Percentiles rank a stretch among this genome's conserved stretches.
Conservation (phyloP, 345 rosid species). For the Reutealis trisperma region DNA sequence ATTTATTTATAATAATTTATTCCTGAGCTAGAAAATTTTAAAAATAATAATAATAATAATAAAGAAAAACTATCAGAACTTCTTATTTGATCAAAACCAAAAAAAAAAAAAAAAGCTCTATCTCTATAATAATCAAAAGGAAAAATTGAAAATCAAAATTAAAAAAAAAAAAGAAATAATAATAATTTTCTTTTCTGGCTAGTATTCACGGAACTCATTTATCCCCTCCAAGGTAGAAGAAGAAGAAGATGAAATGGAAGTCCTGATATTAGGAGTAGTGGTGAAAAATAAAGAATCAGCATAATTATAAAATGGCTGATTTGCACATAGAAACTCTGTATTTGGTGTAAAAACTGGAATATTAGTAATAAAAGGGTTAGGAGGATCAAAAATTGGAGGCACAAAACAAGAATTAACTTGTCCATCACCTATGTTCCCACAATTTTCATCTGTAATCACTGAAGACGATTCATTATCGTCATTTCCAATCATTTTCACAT, state of each 20-base stretch:
- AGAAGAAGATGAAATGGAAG: conserved; percentile 39
- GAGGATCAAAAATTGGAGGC: conserved; percentile 41
- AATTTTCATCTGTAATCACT: conserved; percentile 68
- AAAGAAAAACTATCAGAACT: neutral
- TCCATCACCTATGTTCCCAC: conserved; percentile 39
- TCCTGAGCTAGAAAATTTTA: neutral
- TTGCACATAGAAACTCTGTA: conserved; percentile 44
- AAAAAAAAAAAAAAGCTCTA: neutral
- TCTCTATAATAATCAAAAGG: neutral
- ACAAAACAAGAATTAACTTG: conserved; percentile 56
- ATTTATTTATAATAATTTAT: neutral
- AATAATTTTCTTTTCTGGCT: neutral
- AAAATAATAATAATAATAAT: neutral
- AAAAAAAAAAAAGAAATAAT: no score
- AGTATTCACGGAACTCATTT: conserved; percentile 47
- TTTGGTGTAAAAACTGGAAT: conserved; percentile 49
- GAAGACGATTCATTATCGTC: conserved; percentile 74
- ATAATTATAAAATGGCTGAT: conserved; percentile 44
- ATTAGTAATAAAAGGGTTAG: conserved; percentile 42
- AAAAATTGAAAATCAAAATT: neutral
- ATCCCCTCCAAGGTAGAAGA: conserved; percentile 44
- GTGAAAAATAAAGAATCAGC: conserved; percentile 49
- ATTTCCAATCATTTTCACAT: neutral
- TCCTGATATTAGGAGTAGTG: conserved; percentile 47
- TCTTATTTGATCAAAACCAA: neutral